phyloP scores from a whole-genome alignment of 2,329 filamentous ascomycete species.

The Ilyonectria sp. region DNA sequence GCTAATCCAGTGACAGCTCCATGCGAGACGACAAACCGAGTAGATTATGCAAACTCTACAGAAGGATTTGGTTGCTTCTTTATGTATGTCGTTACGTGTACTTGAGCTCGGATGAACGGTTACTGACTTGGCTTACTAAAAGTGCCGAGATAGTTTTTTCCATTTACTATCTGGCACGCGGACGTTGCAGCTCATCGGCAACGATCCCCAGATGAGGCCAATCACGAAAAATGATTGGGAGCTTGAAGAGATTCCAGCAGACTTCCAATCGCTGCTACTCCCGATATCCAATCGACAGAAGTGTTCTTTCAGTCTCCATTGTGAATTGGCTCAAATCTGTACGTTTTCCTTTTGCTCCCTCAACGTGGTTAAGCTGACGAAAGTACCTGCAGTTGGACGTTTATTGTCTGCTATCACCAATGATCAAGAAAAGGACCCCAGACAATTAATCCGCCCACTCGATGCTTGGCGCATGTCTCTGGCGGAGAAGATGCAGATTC shows the following conservation, averaged over 20 bases:
- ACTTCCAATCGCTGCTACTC: neutral
- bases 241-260: neutral
- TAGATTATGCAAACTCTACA: conserved; percentile 17
- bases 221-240: conserved; percentile 36
- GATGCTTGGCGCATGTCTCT: conserved; percentile 29
- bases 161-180: conserved; percentile 31
- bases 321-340: conserved; percentile 33
- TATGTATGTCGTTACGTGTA: conserved; percentile 25
- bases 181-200: conserved; percentile 14
- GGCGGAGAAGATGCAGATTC: conserved; percentile 12
- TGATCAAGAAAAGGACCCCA: conserved; percentile 7
- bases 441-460: conserved; percentile 4
- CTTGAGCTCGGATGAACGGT: neutral
- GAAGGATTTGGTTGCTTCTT: conserved; percentile 39
- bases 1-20: neutral
- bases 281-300: conserved; percentile 18
- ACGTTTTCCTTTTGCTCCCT: neutral
- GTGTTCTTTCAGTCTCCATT: conserved; percentile 21
- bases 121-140: neutral
- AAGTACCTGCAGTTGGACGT: neutral
- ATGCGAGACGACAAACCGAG: conserved; percentile 5
- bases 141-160: conserved; percentile 32
- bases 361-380: neutral
- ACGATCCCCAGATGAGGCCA: neutral
- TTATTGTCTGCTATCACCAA: neutral